phyloP scores from a whole-genome alignment of 768 basidiomycete genomes.

The Melanogaster broomeanus region DNA sequence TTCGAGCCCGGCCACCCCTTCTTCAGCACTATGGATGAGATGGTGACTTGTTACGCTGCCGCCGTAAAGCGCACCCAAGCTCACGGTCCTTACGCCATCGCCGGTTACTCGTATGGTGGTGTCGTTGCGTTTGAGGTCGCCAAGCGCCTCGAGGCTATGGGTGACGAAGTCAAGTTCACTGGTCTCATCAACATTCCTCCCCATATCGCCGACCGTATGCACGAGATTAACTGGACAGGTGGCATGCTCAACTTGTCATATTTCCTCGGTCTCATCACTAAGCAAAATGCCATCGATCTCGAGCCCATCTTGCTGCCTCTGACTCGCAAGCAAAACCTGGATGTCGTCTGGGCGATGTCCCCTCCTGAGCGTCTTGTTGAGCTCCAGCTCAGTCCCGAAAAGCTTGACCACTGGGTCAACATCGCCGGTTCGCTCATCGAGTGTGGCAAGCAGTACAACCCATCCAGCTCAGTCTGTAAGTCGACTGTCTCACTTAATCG shows the following conservation, averaged over 20 bases:
- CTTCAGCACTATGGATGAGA: conserved; percentile 39
- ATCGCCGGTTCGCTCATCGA: conserved; percentile 22
- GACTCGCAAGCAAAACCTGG: conserved; percentile 20
- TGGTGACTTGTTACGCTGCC: conserved; percentile 36
- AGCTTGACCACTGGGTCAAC: conserved; percentile 24
- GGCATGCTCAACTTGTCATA: conserved; percentile 41
- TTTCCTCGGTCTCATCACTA: conserved; percentile 37
- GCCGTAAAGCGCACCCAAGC: conserved; percentile 35
- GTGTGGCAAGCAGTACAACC: conserved; percentile 19
- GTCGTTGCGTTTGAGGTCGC: conserved; percentile 43
- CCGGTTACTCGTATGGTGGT: conserved; percentile 44
- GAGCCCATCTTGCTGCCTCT: conserved; percentile 11
- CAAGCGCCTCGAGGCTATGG: conserved; percentile 34
- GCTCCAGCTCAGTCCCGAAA: conserved; percentile 23
- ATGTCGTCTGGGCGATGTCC: conserved; percentile 17
- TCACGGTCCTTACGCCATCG: conserved; percentile 39
- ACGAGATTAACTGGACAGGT: conserved; percentile 41
- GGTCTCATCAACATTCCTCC: conserved; percentile 44
- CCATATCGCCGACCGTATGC: conserved; percentile 41
- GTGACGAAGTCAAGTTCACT: conserved; percentile 37
- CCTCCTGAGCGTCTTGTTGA: conserved; percentile 21
- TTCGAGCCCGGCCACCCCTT: conserved; percentile 39
- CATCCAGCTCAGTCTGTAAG: conserved; percentile 21
- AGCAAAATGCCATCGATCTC: conserved; percentile 19
- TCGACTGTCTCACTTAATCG: background rate